A percentile compares a stretch with the other conserved stretches of the same genome.
Conservation (phyloP, 257 asterid species). For the Rauvolfia tetraphylla region DNA sequence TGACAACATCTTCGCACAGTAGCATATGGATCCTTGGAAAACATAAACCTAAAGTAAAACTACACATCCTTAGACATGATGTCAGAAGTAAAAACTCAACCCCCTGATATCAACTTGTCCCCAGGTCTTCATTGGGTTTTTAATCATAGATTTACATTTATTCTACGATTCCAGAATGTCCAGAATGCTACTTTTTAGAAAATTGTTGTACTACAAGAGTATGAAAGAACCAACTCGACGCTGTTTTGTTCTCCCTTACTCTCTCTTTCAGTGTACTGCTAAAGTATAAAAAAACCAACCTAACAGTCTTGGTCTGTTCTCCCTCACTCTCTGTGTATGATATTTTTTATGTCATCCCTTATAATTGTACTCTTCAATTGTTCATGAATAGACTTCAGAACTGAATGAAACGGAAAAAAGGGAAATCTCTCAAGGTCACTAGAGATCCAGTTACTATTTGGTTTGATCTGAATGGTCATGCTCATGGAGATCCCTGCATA, state of each 20-base stretch:
- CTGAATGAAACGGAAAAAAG: background rate
- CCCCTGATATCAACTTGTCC: no score
- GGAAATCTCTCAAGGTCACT: background rate
- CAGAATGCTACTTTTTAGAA: background rate
- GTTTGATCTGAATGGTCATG: background rate
- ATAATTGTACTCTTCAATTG: no score
- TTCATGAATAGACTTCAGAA: background rate
- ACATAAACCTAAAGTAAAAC: background rate
- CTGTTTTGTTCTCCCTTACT: no score
- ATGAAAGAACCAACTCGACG: background rate
- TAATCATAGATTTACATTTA: background rate
- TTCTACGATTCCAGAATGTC: background rate
- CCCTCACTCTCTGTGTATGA: background rate
- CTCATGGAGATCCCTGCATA: background rate
- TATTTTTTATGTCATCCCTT: no score
- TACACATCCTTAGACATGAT: background rate
- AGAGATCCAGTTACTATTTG: background rate
- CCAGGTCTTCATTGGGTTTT: background rate
- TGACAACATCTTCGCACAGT: background rate
- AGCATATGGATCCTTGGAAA: background rate
- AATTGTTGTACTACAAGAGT: background rate
- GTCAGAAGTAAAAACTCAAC: background rate
- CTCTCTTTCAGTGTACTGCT: no score
- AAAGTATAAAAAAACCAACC: no score
- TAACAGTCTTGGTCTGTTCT: no score